Evolutionary conservation across 495 filamentous ascomycete species (phyloP).

Genomic region (Mycothermus thermophilus): DNA sequence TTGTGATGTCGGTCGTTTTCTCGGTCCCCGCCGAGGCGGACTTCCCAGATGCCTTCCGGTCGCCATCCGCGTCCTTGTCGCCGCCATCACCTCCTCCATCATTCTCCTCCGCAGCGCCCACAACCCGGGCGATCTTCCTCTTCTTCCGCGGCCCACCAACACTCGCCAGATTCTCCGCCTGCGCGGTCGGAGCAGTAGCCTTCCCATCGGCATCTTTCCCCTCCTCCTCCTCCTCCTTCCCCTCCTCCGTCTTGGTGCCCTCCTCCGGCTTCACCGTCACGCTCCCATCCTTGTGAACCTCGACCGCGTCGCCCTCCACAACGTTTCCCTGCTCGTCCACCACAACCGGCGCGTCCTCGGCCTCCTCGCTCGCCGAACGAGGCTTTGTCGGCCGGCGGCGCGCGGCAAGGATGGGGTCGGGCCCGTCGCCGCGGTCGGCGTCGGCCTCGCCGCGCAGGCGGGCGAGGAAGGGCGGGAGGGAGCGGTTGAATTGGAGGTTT

Average conservation of each 20-base stretch:
- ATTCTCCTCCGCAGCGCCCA: no score
- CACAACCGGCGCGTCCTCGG: conserved; percentile 35
- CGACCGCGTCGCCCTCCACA: conserved; percentile 24
- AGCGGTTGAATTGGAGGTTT: conserved; percentile 36
- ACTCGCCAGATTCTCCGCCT: conserved; percentile 3
- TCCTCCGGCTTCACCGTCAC: conserved; percentile 12
- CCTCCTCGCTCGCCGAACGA: conserved; percentile 32
- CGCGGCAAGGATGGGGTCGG: conserved; percentile 32
- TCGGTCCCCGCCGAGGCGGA: conserved; percentile 2
- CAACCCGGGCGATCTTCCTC: conserved; percentile 33
- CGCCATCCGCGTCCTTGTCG: conserved; percentile 8
- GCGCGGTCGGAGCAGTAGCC: conserved; percentile 11
- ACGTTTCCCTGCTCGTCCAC: conserved; percentile 33
- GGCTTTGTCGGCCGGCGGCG: conserved; percentile 23
- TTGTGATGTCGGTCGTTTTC: conserved; percentile 4
- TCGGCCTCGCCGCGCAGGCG: conserved; percentile 31
- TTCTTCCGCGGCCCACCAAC: conserved; percentile 31
- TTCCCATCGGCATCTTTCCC: conserved; percentile 16
- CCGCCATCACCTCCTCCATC: conserved; percentile 8
- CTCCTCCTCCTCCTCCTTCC: conserved; percentile 2
- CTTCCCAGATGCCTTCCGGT: conserved; percentile 6
- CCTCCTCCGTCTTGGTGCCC: background rate
- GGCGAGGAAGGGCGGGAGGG: conserved; percentile 42
- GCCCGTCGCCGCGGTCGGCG: conserved; percentile 14
- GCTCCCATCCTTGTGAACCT: conserved; percentile 19